Conservation (phyloP, 73 alveolate species). For the Paramecium octaurelia region DNA sequence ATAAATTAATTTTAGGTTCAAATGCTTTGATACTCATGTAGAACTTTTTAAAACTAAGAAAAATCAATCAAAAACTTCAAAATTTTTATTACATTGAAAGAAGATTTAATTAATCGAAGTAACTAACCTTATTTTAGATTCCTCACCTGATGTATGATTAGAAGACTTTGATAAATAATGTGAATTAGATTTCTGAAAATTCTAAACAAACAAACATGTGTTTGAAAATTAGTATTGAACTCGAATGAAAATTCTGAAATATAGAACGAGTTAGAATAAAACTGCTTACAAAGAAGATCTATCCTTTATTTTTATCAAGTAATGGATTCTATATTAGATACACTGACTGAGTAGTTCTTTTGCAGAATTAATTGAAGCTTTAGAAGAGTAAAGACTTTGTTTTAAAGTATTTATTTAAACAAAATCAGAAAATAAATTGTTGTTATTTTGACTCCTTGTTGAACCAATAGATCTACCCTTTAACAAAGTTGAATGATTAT, state of each 20-base stretch:
- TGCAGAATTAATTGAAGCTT: neutral
- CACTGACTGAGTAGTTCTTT: neutral
- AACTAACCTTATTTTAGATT: conserved; percentile 6
- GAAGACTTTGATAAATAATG: neutral
- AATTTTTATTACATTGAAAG: neutral
- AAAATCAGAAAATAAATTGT: neutral
- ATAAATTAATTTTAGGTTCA: neutral
- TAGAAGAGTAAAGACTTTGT: neutral
- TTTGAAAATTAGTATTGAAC: neutral
- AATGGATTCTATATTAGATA: neutral
- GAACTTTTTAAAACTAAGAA: neutral
- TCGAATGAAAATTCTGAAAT: neutral
- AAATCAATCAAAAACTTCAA: neutral
- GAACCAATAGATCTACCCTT: neutral
- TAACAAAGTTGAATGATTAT: neutral
- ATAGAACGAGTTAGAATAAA: neutral
- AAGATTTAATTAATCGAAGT: neutral
- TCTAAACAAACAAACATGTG: neutral
- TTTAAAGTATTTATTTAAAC: neutral
- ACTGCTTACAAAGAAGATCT: neutral
- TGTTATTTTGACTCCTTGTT: neutral
- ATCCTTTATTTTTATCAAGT: neutral
- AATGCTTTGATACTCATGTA: neutral
- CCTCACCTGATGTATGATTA: neutral
- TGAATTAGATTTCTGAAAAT: neutral